Evolutionary conservation across 495 filamentous ascomycete genomes (phyloP), one percentile per base, ranked within the genome.

Genomic region (Penicillium angulare): DNA sequence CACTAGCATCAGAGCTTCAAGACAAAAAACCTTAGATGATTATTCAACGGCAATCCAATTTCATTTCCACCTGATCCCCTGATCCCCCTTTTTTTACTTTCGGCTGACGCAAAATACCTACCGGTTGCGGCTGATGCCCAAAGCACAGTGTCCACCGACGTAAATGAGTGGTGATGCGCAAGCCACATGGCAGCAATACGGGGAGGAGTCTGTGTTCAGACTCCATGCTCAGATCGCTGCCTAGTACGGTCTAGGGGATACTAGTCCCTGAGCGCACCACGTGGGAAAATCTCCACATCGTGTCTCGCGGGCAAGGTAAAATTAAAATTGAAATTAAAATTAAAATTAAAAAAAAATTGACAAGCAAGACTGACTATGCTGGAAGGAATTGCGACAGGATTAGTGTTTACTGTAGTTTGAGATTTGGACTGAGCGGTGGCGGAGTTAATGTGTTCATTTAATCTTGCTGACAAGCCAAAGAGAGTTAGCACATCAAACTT

Each of bases 211-310:
- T 42, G 35, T n/a, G 9, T 18, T 39, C 15, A 33, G 32, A 31
- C n/a, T 31, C 18, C 27, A 31, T 34, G 35, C 46, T 49, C 31
- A 45, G 52, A 55, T 56, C 53, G 50, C n/a, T 38, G 39, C 47
- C 35, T 15, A 24, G 42, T 26, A 31, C 15, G 42, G 42, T 35
- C 29, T 50, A 50, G 47, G 36, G 20, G 47, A 44, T 49, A 43
- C 36, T n/a, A 31, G n/a, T 13, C 41, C 44, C 24, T 32, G 36
- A 36, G 36, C 35, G 27, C 34, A 27, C 53, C 53, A 56, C 53
- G 53, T 56, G 53, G 52, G 32, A 47, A 31, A 35, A 31, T 27
- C 43, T 31, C 53, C 53, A 56, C 53, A 47, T 38, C 18, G 2
- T 41, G 38, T 24, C 38, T 41, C 24, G 21, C 21, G 38, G 38